Base-by-base conservation (phyloP, 495 filamentous ascomycete species). In the Hapsidospora chrysogenum region DNA sequence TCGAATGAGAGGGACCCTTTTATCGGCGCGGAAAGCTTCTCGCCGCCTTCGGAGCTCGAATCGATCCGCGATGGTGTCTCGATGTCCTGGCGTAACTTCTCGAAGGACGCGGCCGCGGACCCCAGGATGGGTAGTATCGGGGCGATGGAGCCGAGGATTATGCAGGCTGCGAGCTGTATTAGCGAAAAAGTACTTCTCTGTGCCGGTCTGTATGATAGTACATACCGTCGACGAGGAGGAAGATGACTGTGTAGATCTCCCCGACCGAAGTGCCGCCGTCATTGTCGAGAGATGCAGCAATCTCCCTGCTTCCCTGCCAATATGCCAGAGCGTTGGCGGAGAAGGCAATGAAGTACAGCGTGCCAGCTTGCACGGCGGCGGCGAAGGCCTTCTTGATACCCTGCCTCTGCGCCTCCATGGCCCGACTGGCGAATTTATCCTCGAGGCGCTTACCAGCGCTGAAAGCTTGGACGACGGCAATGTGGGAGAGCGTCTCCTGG, bases 291-390 rank as follows among this genome's bases (percentile, higher is more conserved):
- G 60, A 54, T 35, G 62, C 46, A 14, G 66, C 68, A 34, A 78
- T 63, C 11, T 56, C 56, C 25, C 49, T 51, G 39, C 64, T 68
- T 13, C 73, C 76, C 43, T 78, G 66, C 72, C 71, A 80, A 39
- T 76, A 79, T 2, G 75, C 74, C 13, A 80, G 51, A 26, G 66
- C 74, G 43, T 76, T 76, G 2, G 70, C 74, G 10, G 66, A 59
- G 41, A 72, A 78, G 6, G 69, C 70, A 37, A 77, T 65, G 38
- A 80, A 78, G 41, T 77, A 80, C 15, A 80, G 48, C 14, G 72
- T 41, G n/a, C 75, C 74, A n/a, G 71, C 61, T 37, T 78, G 72
- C 1, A 70, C 51, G 9, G 67, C 76, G n/a, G 65, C 56, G 0
- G 66, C 70, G 2, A 62, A 39, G 3, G 69, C 66, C 46, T 77